Base-by-base conservation (phyloP, 441 rosid species). In the Eugenia klotzschiana region DNA sequence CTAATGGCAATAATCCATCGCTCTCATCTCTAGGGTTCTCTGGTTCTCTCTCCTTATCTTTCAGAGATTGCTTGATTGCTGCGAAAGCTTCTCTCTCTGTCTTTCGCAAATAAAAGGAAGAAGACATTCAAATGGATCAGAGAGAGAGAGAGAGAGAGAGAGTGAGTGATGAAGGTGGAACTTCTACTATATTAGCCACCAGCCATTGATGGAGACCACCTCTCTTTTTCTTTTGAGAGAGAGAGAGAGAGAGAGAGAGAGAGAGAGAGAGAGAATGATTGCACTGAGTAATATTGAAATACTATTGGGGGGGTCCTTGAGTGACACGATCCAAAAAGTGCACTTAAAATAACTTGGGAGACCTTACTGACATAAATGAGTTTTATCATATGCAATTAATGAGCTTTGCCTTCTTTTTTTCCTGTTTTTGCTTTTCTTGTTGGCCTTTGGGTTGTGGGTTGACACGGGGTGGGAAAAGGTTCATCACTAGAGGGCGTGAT, bases 201-300 rank as follows among this genome's bases (percentile, higher is more conserved):
- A 91, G 94, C 91, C 83, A 94, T 89, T 93, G 98, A 94, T 91
- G 86, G 91, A 82, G 94, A 91, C 95, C 79, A 56, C 40, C 26
- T 40, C 27, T 79, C 37, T 14, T 27, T 79, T 49, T 85, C 43
- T 53, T 53, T 82, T 52, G 87, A 77, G 46, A 40, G 84, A 16
- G 77, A 25, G 77, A 25, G 41, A 40, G 41, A 40, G 41, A 40
- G 41, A 40, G 41, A 40, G 41, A 40, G 81, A 79, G 85, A 56
- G 81, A 79, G 85, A 56, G 80, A 50, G 55, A 57, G 43, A 50
- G 57, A 2, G 52, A 55, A 82, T 51, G 80, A 26, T 41, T 49
- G 84, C 80, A 69, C n/a, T 52, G 53, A 72, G 54, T 56, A 27
- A 64, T 29, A 33, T 8, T 8, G 40, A 18, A 18, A 29, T 16